Evolutionary conservation across 495 filamentous ascomycete genomes (phyloP), one percentile per base, ranked within the genome.

Genomic region (Penicillium pulvis): DNA sequence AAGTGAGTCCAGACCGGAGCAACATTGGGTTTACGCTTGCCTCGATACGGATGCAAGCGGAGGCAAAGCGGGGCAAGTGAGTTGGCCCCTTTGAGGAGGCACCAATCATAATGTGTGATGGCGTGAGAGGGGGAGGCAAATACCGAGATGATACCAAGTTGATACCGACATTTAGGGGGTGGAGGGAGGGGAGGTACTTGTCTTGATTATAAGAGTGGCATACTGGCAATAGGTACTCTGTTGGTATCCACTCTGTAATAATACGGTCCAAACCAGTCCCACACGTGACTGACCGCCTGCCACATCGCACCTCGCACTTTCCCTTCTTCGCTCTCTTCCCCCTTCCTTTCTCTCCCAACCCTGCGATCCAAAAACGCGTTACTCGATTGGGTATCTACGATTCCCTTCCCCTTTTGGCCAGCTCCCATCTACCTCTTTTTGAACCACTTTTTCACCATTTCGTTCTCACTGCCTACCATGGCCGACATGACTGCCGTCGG

Each of bases 351-450:
- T 64, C 59, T 65, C 70, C 69, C 69, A 71, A 73, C 72, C 72
- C 70, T 75, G 71, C 69, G 71, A 75, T 71, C 72, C 69, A 56
- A 69, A 76, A 78, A 78, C 77, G 75, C 75, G 75, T 80, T 80
- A 79, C 77, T 79, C 77, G 77, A 79, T 79, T 80, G 70, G 77
- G 75, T 74, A 73, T 73, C 68, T 66, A 65, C 62, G 66, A 70
- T 72, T 70, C 64, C 70, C 73, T 77, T 78, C 77, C 77, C 75
- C 75, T 80, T 80, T 80, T 69, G 77, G 77, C 55, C 61, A 63
- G 60, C 64, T 66, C 52, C 45, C 53, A 60, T 45, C 46, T 52
- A 14, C 46, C 31, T 45, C 36, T 51, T 28, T 42, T 49, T 52
- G 17, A 36, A 51, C 54, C 45, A 47, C 48, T 33, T 36, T 19